These are phyloP conservation scores for Boechera stricta DNA, from an alignment of 345 rosid species.

Conservation along the genomic window DNA sequence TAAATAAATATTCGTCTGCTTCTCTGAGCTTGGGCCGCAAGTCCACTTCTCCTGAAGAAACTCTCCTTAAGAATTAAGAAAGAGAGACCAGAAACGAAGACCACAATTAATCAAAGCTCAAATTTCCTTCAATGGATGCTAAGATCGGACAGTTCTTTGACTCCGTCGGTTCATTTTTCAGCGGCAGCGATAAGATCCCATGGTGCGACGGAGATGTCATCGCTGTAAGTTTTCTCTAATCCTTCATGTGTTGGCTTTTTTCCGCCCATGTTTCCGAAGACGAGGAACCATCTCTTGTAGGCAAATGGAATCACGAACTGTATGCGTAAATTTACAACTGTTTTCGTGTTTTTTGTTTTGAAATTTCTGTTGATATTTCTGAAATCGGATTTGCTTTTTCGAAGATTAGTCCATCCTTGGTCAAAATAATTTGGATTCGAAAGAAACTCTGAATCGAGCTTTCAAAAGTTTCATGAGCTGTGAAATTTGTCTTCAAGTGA, in stretches of 20 bases:
- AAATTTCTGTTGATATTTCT: constrained; percentile 8
- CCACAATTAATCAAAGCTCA: constrained; percentile 30
- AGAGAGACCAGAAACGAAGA: constrained; percentile 16
- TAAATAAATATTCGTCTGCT: neutral
- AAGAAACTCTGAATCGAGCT: neutral
- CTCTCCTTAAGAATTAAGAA: constrained; percentile 21
- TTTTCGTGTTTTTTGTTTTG: neutral
- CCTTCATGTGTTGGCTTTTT: neutral
- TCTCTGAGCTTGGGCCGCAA: constrained; percentile 26
- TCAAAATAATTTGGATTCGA: neutral
- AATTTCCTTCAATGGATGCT: constrained; percentile 43
- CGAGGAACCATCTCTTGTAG: neutral
- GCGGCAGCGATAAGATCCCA: constrained; percentile 79
- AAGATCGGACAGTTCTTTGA: constrained; percentile 53
- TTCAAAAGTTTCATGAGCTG: neutral
- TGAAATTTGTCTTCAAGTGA: neutral
- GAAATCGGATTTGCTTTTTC: constrained; percentile 14
- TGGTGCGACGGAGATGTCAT: constrained; percentile 83
- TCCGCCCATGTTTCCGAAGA: constrained; percentile 22
- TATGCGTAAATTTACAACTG: neutral
- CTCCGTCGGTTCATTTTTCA: constrained; percentile 65
- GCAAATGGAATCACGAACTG: constrained; percentile 1
- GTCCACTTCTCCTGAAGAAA: constrained; percentile 8
- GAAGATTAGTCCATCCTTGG: neutral
- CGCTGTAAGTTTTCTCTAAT: constrained; percentile 48